A percentile compares a stretch with the other conserved stretches of the same genome.
Evolutionary conservation across 306 rosid species (phyloP).

Genomic region (Corylus americana): DNA sequence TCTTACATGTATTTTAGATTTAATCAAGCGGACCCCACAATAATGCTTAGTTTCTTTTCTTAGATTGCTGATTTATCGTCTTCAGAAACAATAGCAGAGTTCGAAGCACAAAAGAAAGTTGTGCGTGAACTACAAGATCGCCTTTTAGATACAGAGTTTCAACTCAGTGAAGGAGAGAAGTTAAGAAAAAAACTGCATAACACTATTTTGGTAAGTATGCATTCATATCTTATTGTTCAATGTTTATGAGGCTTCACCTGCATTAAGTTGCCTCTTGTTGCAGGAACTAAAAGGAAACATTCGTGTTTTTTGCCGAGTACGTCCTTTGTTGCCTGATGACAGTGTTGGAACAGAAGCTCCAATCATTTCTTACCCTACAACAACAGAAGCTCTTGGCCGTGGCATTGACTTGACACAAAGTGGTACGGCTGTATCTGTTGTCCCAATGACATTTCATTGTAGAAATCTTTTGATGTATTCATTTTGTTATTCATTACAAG

Average conservation of each 20-base stretch:
- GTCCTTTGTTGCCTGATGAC: slow-evolving; percentile 88
- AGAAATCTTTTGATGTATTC: slow-evolving; percentile 3
- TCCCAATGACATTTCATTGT: neutral
- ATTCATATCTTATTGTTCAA: neutral
- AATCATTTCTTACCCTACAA: slow-evolving; percentile 71
- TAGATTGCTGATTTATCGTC: slow-evolving; percentile 67
- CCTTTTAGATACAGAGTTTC: slow-evolving; percentile 64
- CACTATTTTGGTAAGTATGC: slow-evolving; percentile 67
- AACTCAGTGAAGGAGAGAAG: slow-evolving; percentile 76
- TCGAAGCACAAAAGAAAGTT: slow-evolving; percentile 62
- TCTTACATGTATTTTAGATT: neutral
- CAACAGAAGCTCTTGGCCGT: slow-evolving; percentile 79
- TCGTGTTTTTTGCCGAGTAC: slow-evolving; percentile 91
- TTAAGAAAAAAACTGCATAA: slow-evolving; percentile 82
- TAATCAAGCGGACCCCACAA: slow-evolving; percentile 8
- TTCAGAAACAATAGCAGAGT: slow-evolving; percentile 53
- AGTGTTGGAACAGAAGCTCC: slow-evolving; percentile 52
- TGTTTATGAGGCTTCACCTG: neutral
- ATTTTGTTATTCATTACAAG: slow-evolving; percentile 11
- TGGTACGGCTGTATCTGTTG: slow-evolving; percentile 43
- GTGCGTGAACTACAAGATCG: slow-evolving; percentile 57
- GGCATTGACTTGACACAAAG: slow-evolving; percentile 80
- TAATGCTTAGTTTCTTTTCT: slow-evolving; percentile 6
- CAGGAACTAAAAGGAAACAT: slow-evolving; percentile 97
- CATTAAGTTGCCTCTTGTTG: slow-evolving; percentile 18